phyloP scores from a whole-genome alignment of 257 asterid species.

The Mentha longifolia region DNA sequence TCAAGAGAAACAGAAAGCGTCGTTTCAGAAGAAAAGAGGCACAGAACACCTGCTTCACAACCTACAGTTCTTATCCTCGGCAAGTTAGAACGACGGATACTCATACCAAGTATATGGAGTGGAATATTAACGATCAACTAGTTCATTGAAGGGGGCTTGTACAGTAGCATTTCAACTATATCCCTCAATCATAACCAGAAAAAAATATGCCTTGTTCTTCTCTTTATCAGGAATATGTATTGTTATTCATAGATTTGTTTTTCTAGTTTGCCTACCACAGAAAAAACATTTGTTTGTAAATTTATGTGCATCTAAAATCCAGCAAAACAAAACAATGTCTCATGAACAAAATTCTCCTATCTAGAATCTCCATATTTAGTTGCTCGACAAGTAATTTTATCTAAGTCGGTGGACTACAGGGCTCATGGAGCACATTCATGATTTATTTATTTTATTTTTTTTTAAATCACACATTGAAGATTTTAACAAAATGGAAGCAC shows the following conservation, averaged over 20 bases:
- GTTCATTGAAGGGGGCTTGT: neutral
- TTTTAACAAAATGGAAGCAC: too few relatives aligned
- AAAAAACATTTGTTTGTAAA: too few relatives aligned
- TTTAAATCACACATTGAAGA: too few relatives aligned
- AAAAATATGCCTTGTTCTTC: neutral
- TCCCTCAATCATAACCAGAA: neutral
- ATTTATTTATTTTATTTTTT: too few relatives aligned
- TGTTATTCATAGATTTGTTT: neutral
- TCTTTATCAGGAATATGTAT: neutral
- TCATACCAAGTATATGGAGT: neutral
- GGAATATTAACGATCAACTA: constrained; percentile 10
- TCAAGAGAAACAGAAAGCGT: neutral
- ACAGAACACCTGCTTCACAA: neutral
- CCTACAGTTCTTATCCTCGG: neutral
- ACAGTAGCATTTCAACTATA: neutral
- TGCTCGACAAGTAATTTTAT: too few relatives aligned
- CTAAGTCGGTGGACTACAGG: too few relatives aligned
- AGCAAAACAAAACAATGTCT: too few relatives aligned
- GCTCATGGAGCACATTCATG: too few relatives aligned
- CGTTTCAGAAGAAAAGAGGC: neutral
- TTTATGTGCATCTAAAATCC: too few relatives aligned
- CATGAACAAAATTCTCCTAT: too few relatives aligned
- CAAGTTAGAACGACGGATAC: neutral
- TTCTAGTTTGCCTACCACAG: too few relatives aligned
- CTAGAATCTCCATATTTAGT: too few relatives aligned